These are phyloP conservation scores for Fusarium ambrosium DNA, from an alignment of 2,329 filamentous ascomycete genomes.

Conservation along the genomic window DNA sequence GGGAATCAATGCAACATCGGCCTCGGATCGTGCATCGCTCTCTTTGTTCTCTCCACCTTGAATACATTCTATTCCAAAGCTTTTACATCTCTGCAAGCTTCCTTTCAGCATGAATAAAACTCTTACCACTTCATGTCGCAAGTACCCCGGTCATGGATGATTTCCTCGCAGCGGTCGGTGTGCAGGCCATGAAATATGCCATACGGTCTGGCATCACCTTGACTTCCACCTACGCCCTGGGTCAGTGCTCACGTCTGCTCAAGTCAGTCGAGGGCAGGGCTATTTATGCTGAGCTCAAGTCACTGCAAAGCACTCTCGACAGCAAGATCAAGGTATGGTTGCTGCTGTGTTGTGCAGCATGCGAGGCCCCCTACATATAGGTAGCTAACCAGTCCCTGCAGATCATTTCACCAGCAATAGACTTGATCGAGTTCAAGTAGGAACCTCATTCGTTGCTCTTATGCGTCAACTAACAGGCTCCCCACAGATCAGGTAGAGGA, in stretches of 20 bases:
- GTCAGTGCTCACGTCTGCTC: slow-evolving; percentile 82
- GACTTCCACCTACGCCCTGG: slow-evolving; percentile 87
- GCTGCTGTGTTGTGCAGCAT: neutral
- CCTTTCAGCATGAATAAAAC: slow-evolving; percentile 29
- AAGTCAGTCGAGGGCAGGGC: slow-evolving; percentile 81
- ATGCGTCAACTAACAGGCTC: slow-evolving; percentile 22
- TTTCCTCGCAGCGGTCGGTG: slow-evolving; percentile 65
- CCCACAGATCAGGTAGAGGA: slow-evolving; percentile 63
- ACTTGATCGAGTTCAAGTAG: slow-evolving; percentile 91
- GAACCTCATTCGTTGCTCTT: slow-evolving; percentile 39
- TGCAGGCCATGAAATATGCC: slow-evolving; percentile 91
- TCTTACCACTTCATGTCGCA: slow-evolving; percentile 8
- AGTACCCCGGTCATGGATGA: slow-evolving; percentile 73
- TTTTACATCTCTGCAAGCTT: neutral
- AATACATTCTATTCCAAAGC: neutral
- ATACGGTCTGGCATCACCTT: slow-evolving; percentile 88
- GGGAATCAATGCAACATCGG: slow-evolving; percentile 28
- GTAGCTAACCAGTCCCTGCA: slow-evolving; percentile 49
- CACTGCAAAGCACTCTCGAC: slow-evolving; percentile 80
- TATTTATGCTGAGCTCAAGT: slow-evolving; percentile 75
- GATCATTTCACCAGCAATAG: slow-evolving; percentile 91
- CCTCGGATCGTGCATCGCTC: slow-evolving; percentile 23
- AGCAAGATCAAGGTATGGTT: slow-evolving; percentile 82
- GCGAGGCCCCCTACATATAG: slow-evolving; percentile 19
- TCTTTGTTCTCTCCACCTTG: neutral